phyloP scores from a whole-genome alignment of 345 rosid species.

The Ceriops tagal region DNA sequence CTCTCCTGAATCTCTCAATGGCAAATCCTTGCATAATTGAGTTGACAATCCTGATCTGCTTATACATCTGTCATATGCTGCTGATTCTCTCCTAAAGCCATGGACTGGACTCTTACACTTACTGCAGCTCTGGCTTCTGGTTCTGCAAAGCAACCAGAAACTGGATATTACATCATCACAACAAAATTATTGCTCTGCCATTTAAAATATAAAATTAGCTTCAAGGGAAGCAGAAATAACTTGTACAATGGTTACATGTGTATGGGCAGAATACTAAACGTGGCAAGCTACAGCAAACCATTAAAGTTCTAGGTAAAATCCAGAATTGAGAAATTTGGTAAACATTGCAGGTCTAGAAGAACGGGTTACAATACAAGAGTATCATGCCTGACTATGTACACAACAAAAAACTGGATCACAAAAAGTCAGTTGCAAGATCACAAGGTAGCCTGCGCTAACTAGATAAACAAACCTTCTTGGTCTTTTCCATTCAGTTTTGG shows the following conservation, averaged over 20 bases:
- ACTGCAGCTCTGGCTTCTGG: conserved; percentile 55
- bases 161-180: background rate
- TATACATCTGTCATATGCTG: conserved; percentile 51
- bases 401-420: background rate
- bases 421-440: background rate
- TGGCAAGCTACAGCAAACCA: background rate
- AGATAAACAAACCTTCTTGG: conserved; percentile 44
- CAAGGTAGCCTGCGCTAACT: background rate
- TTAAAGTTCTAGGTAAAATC: no score
- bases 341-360: background rate
- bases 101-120: conserved; percentile 69
- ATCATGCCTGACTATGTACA: background rate
- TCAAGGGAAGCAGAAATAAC: background rate
- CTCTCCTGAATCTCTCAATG: conserved; percentile 69
- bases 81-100: conserved; percentile 54
- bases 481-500: conserved; percentile 54
- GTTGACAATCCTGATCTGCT: conserved; percentile 46
- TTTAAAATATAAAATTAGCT: background rate
- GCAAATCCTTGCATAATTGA: conserved; percentile 58
- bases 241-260: background rate
- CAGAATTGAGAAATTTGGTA: background rate
- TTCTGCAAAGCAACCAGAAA: conserved; percentile 24
- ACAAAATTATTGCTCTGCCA: background rate
- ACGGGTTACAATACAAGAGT: background rate
- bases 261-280: background rate